Conservation (phyloP, 306 rosid genomes). For the Citrullus colocynthis region DNA sequence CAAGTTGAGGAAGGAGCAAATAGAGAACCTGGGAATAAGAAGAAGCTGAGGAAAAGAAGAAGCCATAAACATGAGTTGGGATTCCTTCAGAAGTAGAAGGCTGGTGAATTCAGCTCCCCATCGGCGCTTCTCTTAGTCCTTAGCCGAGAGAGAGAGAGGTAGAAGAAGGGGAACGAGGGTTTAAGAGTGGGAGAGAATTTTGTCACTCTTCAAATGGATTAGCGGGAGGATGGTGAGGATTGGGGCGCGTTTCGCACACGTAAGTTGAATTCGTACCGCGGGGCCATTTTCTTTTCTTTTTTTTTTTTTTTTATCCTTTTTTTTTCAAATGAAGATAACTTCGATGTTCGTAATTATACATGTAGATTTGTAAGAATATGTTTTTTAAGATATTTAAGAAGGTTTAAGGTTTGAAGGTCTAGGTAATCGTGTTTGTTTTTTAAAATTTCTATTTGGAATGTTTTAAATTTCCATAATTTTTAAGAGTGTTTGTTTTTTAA, state of each 20-base stretch:
- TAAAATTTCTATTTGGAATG: no score
- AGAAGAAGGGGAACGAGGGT: constrained; percentile 7
- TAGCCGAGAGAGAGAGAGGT: neutral
- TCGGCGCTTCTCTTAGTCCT: constrained; percentile 22
- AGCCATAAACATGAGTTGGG: constrained; percentile 35
- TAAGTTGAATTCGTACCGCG: neutral
- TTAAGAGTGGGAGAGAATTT: constrained; percentile 12
- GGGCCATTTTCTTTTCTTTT: no score
- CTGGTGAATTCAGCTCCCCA: constrained; percentile 6
- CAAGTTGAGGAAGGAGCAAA: neutral
- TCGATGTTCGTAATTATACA: no score
- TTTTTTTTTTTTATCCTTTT: no score
- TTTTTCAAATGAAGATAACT: no score
- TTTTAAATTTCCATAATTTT: no score
- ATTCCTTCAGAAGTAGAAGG: neutral
- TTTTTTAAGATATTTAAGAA: no score
- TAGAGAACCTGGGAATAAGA: constrained; percentile 51
- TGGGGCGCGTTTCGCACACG: neutral
- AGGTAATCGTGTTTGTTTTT: no score
- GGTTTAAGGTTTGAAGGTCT: no score
- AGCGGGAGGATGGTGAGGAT: constrained; percentile 11
- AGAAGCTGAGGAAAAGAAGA: constrained; percentile 46
- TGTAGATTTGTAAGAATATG: no score
- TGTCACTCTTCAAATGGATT: neutral
- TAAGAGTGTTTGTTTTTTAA: no score